phyloP scores from a whole-genome alignment of 768 basidiomycete genomes.

The Lactifluus subvellereus region DNA sequence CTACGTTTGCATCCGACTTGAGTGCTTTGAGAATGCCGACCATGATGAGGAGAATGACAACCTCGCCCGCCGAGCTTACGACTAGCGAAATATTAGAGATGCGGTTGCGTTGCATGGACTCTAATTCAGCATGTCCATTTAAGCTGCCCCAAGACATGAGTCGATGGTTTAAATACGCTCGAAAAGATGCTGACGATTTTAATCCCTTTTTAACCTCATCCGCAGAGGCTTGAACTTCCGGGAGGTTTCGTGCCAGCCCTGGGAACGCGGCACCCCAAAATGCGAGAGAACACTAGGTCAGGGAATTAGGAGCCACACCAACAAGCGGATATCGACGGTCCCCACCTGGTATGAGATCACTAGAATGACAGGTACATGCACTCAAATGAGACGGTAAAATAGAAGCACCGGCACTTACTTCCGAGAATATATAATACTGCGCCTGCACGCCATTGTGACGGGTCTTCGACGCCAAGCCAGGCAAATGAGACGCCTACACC shows the following conservation, averaged over 20 bases:
- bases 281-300: constrained; percentile 54
- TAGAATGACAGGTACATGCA: no score
- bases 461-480: constrained; percentile 68
- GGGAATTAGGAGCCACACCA: not conserved
- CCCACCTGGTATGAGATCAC: constrained; percentile 67
- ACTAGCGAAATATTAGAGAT: constrained; percentile 74
- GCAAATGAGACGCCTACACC: constrained; percentile 66
- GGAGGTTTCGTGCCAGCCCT: constrained; percentile 62
- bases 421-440: constrained; percentile 59
- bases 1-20: constrained; percentile 51
- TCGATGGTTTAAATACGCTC: not conserved
- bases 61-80: constrained; percentile 62
- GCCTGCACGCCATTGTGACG: constrained; percentile 58
- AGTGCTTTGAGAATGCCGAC: constrained; percentile 68
- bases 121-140: constrained; percentile 47
- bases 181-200: constrained; percentile 41
- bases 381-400: not conserved
- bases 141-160: constrained; percentile 28
- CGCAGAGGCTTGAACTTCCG: constrained; percentile 56
- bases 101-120: constrained; percentile 63
- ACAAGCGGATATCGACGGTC: not conserved
- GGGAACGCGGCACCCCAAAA: constrained; percentile 86
- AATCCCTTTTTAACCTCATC: constrained; percentile 35
- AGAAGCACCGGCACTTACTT: constrained; percentile 36
- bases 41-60: constrained; percentile 65